phyloP scores from a whole-genome alignment of 108 stramenopile species.

The Licmophora abbreviata region DNA sequence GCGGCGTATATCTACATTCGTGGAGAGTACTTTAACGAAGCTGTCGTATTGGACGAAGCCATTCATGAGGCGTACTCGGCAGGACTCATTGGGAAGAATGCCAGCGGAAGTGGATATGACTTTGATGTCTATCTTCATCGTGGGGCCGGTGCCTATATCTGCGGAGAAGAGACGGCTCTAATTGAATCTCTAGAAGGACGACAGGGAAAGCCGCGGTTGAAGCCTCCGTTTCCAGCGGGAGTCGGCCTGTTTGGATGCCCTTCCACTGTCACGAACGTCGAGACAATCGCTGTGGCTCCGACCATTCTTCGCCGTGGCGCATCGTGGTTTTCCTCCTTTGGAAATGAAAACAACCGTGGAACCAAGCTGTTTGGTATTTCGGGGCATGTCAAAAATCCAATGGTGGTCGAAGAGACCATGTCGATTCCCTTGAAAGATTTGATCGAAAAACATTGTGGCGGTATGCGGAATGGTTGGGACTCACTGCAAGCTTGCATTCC shows the following conservation, averaged over 20 bases:
- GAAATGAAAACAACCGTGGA: conserved; percentile 94
- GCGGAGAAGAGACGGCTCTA: conserved; percentile 99
- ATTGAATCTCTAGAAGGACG: conserved; percentile 97
- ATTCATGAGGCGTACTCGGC: conserved; percentile 98
- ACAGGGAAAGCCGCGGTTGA: conserved; percentile 95
- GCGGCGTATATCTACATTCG: conserved; percentile 99
- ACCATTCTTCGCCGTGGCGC: conserved; percentile 98
- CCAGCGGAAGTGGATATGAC: conserved; percentile 97
- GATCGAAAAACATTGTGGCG: conserved; percentile 98
- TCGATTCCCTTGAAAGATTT: conserved; percentile 96
- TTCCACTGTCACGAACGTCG: conserved; percentile 99
- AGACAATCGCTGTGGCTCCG: conserved; percentile 97
- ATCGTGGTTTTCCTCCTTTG: conserved; percentile 95
- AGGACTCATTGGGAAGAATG: conserved; percentile 95
- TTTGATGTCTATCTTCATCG: conserved; percentile 99
- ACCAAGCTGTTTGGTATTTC: conserved; percentile 99
- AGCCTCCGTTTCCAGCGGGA: conserved; percentile 99
- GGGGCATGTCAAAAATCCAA: conserved; percentile 99
- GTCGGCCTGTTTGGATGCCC: conserved; percentile 99
- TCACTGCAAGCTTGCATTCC: conserved; percentile 98
- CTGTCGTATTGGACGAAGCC: conserved; percentile 97
- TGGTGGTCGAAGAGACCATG: conserved; percentile 99
- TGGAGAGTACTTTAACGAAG: conserved; percentile 99
- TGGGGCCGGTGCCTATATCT: conserved; percentile 99
- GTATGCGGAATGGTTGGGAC: conserved; percentile 99